These are phyloP conservation scores for Shiraia sp. DNA, from an alignment of 2,329 filamentous ascomycete genomes.

Conservation along the genomic window DNA sequence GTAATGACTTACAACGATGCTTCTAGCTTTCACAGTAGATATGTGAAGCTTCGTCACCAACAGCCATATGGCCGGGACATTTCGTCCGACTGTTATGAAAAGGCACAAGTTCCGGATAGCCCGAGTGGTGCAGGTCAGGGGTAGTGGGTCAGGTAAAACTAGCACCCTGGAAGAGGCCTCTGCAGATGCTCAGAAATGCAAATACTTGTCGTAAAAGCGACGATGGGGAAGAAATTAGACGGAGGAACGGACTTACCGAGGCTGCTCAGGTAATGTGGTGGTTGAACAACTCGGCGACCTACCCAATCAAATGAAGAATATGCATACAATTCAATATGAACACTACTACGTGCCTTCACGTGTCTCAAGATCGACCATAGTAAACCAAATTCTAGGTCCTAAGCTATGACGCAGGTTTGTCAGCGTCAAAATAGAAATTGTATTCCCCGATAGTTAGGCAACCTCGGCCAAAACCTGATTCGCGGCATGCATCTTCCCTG, in stretches of 20 bases:
- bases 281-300: not conserved
- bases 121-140: not conserved
- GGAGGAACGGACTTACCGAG: too few species aligned
- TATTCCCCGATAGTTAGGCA: not conserved
- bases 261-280: too few species aligned
- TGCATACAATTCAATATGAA: not conserved
- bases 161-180: not conserved
- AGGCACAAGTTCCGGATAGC: not conserved
- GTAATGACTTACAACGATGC: slow-evolving; percentile 14
- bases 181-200: slow-evolving; percentile 1
- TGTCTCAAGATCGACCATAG: slow-evolving; percentile 1
- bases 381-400: slow-evolving; percentile 16
- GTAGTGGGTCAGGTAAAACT: not conserved
- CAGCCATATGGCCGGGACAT: slow-evolving; percentile 12
- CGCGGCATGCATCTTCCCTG: not conserved
- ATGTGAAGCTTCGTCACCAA: slow-evolving; percentile 9
- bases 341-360: too few species aligned
- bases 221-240: too few species aligned
- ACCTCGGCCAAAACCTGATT: slow-evolving; percentile 2
- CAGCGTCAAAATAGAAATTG: slow-evolving; percentile 10
- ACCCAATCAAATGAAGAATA: not conserved
- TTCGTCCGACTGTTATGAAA: slow-evolving; percentile 20
- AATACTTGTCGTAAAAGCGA: not conserved
- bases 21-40: slow-evolving; percentile 10
- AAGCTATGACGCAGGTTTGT: slow-evolving; percentile 15